phyloP scores from a whole-genome alignment of 2,329 filamentous ascomycete genomes.

The Colletotrichum caudatum region DNA sequence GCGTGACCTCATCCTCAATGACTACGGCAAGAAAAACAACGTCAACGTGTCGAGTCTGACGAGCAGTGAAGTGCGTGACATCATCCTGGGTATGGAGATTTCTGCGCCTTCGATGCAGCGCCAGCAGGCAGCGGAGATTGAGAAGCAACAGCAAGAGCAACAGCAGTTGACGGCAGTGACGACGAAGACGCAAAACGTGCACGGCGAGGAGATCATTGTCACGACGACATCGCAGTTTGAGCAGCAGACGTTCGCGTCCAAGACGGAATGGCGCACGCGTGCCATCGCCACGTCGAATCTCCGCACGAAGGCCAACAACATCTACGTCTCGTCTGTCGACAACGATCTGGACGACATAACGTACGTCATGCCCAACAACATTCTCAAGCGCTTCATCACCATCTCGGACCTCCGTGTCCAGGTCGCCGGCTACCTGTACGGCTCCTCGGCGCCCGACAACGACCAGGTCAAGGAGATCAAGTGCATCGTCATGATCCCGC shows the following conservation, averaged over 20 bases:
- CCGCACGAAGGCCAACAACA: conserved; percentile 94
- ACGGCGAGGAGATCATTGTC: conserved; percentile 97
- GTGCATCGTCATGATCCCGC: conserved; percentile 97
- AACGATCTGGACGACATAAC: conserved; percentile 91
- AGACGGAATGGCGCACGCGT: conserved; percentile 98
- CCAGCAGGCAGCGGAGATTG: conserved; percentile 97
- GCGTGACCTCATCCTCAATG: conserved; percentile 94
- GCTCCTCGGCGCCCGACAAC: conserved; percentile 91
- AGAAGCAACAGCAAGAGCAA: conserved; percentile 98
- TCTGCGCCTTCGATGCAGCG: conserved; percentile 97
- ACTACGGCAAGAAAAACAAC: conserved; percentile 99
- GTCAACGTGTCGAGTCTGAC: conserved; percentile 98
- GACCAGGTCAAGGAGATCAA: conserved; percentile 97
- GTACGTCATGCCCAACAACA: conserved; percentile 99
- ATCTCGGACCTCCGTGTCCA: conserved; percentile 97
- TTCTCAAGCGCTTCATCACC: conserved; percentile 97
- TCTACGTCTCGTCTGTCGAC: conserved; percentile 97
- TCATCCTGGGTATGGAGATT: conserved; percentile 99
- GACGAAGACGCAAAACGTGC: conserved; percentile 97
- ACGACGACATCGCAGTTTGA: conserved; percentile 98
- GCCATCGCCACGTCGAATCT: conserved; percentile 97
- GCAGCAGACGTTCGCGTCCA: conserved; percentile 96
- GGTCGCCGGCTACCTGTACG: conserved; percentile 95
- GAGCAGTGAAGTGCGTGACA: conserved; percentile 96
- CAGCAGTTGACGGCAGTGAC: conserved; percentile 96